Base-by-base conservation (phyloP, 2,329 filamentous ascomycete genomes). In the Parafenestella ontariensis region DNA sequence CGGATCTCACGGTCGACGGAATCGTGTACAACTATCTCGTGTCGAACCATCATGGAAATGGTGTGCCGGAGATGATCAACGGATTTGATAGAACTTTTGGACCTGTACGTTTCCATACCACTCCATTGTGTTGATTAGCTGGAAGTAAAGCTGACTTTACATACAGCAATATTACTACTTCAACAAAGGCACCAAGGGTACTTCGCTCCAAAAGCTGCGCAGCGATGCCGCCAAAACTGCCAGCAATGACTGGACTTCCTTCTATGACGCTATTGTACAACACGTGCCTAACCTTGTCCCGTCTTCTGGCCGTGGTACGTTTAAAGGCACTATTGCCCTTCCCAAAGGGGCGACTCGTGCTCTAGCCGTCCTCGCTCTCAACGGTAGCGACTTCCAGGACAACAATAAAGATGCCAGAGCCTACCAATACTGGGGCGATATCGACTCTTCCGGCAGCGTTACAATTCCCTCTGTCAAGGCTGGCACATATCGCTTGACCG, bases 21-120 rank as follows among this genome's bases (percentile, higher is more conserved):
- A 87, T 88, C 42, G 79, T 88, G 0, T 88, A 88, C 68, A 87
- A 89, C 64, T 89, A 88, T 63, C 54, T 68, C 47, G 64, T 69
- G 5, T 68, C 64, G 17, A 88, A 87, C 54, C 85, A 88, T 59
- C 85, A 88, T 49, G 85, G 86, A 5, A 83, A 85, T 54, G 82
- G 83, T 37, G 85, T 83, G 13, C 85, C 86, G 5, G 87, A 88
- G 61, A 87, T 89, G 61, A 87, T 83, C 1, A 71, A 85, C 56
- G 86, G 86, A 0, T 88, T 88, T 58, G 86, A 88, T 62, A 79
- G 86, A 2, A 88, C 86, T 0, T 88, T 88, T 64, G 87, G 87
- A 1, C 86, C 86, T 24, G 58, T 61, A 45, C 43, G 58, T 49
- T 24, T 46, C 24, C n/a, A n/a, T n/a, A n/a, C n/a, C n/a, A n/a